Evolutionary conservation across 805 yeast genomes (phyloP), one percentile per base, ranked within the genome.

Genomic region (Candida coleopterorum): DNA sequence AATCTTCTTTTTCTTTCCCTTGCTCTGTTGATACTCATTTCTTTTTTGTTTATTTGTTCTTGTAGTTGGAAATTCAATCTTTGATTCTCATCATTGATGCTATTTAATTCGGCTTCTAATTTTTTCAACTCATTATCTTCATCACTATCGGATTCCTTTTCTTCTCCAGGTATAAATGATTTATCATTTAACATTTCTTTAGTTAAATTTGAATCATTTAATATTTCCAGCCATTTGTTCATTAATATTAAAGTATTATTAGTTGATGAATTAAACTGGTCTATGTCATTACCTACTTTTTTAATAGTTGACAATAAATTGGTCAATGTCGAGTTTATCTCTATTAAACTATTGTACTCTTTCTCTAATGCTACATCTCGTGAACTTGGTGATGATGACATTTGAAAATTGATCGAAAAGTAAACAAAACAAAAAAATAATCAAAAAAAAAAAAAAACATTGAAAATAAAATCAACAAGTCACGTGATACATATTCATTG

Each of bases 1-100:
- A 32, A 16, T 23, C 28, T 32, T 32, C 34, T 22, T 11, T 32
- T 32, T n/a, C 34, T 32, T 32, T 32, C 34, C 17, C 28, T 32
- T 9, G 28, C 28, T 32, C n/a, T 23, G 22, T 9, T 16, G 3
- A 21, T 22, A 12, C 16, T 32, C 10, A 22, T 9, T 12, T 32
- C 34, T 10, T 32, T 32, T 14, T 10, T 32, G 17, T 15, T 17
- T 3, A 32, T 17, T 17, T 23, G 34, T 4, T 32, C 34, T 24
- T 32, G 34, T 17, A 32, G 17, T 12, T 32, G 34, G 10, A 6
- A 12, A 24, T 32, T 32, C 12, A 32, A 24, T 23, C 11, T 32
- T 17, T 32, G 34, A 17, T 32, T 32, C 12, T 32, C 34, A 24
- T 32, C 28, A 23, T 32, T 32, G 15, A 32, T 24, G 10, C 4